Percentiles rank a stretch among this genome's conserved stretches.
These are phyloP conservation scores for Eucalyptus caleyi DNA, from an alignment of 345 rosid genomes.

Conservation along the genomic window DNA sequence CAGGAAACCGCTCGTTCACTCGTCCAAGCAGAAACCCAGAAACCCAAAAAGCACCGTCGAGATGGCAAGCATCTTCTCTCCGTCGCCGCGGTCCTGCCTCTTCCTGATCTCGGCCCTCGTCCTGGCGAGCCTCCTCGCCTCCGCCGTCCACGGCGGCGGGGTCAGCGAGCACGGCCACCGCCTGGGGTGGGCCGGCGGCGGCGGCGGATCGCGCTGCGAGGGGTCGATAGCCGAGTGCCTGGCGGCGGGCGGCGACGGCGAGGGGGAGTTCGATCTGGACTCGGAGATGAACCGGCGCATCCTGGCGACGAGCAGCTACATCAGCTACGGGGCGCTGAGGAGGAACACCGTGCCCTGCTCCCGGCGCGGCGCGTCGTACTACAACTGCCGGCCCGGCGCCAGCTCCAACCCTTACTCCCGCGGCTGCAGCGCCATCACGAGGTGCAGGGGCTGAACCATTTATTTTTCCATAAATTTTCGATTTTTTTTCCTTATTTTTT, in stretches of 20 bases:
- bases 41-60: not conserved
- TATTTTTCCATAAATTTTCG: not conserved
- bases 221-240: conserved; percentile 44
- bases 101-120: not conserved
- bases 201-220: conserved; percentile 40
- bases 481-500: not conserved
- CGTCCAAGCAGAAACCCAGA: not conserved
- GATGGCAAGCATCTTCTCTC: not conserved
- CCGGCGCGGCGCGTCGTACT: conserved; percentile 89
- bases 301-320: conserved; percentile 54
- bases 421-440: conserved; percentile 76
- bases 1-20: not conserved
- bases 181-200: conserved; percentile 20
- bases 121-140: not conserved
- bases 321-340: conserved; percentile 92
- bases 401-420: conserved; percentile 84
- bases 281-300: conserved; percentile 81
- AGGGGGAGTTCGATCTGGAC: conserved; percentile 58
- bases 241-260: conserved; percentile 9
- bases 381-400: conserved; percentile 69
- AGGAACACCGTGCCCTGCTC: conserved; percentile 93
- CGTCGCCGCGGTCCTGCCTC: not conserved
- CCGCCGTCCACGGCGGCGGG: conserved; percentile 25
- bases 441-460: conserved; percentile 57
- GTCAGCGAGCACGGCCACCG: conserved; percentile 10